Percentiles rank a stretch among this genome's conserved stretches.
Evolutionary conservation across 495 filamentous ascomycete species (phyloP).

Genomic region (Trichoderma gamsii): DNA sequence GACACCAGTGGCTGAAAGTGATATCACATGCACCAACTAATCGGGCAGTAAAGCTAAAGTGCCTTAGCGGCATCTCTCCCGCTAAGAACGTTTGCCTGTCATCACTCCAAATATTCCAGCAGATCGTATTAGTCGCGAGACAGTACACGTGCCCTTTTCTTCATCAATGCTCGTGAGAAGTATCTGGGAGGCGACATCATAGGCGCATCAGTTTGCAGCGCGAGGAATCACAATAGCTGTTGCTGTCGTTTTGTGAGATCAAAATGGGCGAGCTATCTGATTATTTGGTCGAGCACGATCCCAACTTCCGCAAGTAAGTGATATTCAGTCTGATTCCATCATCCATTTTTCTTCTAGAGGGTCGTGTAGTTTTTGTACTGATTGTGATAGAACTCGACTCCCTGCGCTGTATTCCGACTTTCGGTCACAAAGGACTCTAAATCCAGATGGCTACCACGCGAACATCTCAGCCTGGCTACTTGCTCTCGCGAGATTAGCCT

Average conservation of each 20-base stretch:
- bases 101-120: not conserved
- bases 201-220: not conserved
- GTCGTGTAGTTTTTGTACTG: not conserved
- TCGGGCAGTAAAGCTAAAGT: not conserved
- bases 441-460: constrained; percentile 84
- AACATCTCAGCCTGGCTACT: constrained; percentile 81
- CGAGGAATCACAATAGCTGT: not conserved
- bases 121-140: not conserved
- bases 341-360: not conserved
- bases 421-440: constrained; percentile 64
- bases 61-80: not conserved
- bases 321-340: not conserved
- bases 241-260: constrained; percentile 16
- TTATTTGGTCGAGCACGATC: constrained; percentile 42
- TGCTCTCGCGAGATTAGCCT: constrained; percentile 61
- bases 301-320: constrained; percentile 38
- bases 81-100: not conserved
- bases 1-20: not conserved
- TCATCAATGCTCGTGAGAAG: not conserved
- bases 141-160: not conserved
- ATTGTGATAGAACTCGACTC: constrained; percentile 59
- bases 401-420: constrained; percentile 96
- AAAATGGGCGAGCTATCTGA: constrained; percentile 37
- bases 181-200: not conserved
- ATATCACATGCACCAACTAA: not conserved